Conservation (phyloP, 1,284 basidiomycete species). For the Trichosporon sp. region DNA sequence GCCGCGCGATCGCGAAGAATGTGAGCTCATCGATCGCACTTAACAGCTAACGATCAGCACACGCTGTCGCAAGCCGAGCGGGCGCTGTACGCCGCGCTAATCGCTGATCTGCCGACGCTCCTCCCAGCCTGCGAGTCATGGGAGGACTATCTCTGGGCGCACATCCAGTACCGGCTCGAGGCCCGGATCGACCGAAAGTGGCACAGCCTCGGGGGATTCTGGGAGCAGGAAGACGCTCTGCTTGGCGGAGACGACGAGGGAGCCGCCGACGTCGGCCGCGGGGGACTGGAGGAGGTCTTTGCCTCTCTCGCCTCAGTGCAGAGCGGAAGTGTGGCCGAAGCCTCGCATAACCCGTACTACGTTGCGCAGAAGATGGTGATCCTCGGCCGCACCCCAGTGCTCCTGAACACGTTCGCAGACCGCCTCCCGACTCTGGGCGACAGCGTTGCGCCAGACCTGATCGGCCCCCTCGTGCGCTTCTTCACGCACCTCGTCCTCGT, state of each 20-base stretch:
- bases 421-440: conserved; percentile 51
- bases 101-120: conserved; percentile 73
- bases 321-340: conserved; percentile 47
- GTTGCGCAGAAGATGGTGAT: conserved; percentile 72
- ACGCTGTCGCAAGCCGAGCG: conserved; percentile 69
- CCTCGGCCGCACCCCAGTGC: conserved; percentile 61
- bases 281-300: conserved; percentile 44
- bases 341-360: conserved; percentile 68
- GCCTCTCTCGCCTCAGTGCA: conserved; percentile 34
- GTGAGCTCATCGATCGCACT: conserved; percentile 49
- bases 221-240: conserved; percentile 37
- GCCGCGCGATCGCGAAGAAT: conserved; percentile 68
- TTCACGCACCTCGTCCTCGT: conserved; percentile 93
- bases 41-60: conserved; percentile 50
- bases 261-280: conserved; percentile 26
- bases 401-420: conserved; percentile 68
- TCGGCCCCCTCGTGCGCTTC: conserved; percentile 62
- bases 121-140: conserved; percentile 73
- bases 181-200: conserved; percentile 46
- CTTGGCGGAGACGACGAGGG: conserved; percentile 32
- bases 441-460: conserved; percentile 10
- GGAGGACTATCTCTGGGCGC: conserved; percentile 94
- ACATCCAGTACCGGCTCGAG: conserved; percentile 78
- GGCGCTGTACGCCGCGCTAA: conserved; percentile 78
- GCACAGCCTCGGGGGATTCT: conserved; percentile 46